A percentile compares a stretch with the other conserved stretches of the same genome.
These are phyloP conservation scores for Sporothrix inflata DNA, from an alignment of 2,329 filamentous ascomycete genomes.

Conservation along the genomic window DNA sequence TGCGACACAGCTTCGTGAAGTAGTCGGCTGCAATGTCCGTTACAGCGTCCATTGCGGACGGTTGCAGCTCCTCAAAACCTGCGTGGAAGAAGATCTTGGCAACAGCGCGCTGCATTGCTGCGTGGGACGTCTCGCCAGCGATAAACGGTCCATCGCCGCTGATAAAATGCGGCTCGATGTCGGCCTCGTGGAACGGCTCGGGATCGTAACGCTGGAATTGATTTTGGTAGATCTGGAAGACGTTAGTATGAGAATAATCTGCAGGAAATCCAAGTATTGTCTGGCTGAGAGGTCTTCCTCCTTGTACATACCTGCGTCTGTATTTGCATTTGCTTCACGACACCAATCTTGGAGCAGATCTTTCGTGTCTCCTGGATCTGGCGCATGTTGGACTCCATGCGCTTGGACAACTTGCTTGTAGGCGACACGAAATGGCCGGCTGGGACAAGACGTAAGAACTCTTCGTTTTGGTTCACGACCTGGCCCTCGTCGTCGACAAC, in stretches of 20 bases:
- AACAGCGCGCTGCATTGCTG: constrained; percentile 85
- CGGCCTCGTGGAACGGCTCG: constrained; percentile 82
- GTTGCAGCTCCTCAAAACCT: constrained; percentile 96
- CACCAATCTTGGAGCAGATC: constrained; percentile 91
- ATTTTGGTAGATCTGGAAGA: constrained; percentile 82
- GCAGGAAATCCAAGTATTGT: neutral
- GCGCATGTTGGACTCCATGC: constrained; percentile 86
- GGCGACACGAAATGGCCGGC: constrained; percentile 75
- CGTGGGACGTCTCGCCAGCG: constrained; percentile 77
- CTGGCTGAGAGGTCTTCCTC: too few species aligned
- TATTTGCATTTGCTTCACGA: constrained; percentile 99
- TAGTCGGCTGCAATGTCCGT: constrained; percentile 90
- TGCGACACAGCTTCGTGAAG: constrained; percentile 79
- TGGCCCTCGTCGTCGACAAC: constrained; percentile 86
- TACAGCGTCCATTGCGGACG: constrained; percentile 85
- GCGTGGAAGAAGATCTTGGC: constrained; percentile 95
- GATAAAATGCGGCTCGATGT: constrained; percentile 86
- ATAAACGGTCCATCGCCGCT: constrained; percentile 88
- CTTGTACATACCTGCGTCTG: constrained; percentile 76
- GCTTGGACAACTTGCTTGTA: constrained; percentile 71
- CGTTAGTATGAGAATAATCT: neutral
- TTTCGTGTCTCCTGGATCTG: constrained; percentile 98
- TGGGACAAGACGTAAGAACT: constrained; percentile 78
- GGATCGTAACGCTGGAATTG: constrained; percentile 97
- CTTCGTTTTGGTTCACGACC: constrained; percentile 83